Percentiles rank a stretch among this genome's conserved stretches.
Conservation (phyloP, 257 asterid genomes). For the Scutellaria minor region DNA sequence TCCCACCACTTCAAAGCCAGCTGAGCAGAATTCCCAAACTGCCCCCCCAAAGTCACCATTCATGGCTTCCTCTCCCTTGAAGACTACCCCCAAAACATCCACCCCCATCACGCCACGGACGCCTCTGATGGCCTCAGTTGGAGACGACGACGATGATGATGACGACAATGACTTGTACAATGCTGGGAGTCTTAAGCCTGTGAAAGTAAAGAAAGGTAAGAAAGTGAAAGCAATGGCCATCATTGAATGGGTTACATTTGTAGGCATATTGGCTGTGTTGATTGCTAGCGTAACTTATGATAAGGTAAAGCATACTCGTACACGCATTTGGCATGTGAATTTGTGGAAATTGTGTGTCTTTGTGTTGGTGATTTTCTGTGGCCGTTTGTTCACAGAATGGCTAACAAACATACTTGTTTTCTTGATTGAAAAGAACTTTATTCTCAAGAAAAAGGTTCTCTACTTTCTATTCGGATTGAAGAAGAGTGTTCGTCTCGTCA, state of each 20-base stretch:
- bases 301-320: constrained; percentile 10
- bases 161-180: constrained; percentile 59
- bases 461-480: constrained; percentile 65
- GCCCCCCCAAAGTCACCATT: constrained; percentile 40
- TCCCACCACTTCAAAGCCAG: constrained; percentile 37
- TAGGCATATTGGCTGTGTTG: constrained; percentile 43
- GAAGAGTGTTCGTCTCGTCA: constrained; percentile 57
- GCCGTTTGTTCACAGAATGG: constrained; percentile 71
- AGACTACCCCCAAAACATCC: constrained; percentile 41
- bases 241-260: constrained; percentile 55
- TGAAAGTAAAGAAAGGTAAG: constrained; percentile 42
- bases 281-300: constrained; percentile 46
- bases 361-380: constrained; percentile 62
- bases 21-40: constrained; percentile 35
- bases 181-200: constrained; percentile 38
- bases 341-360: constrained; percentile 77
- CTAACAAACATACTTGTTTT: constrained; percentile 51
- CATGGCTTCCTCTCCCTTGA: constrained; percentile 38
- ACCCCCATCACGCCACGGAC: constrained; percentile 67
- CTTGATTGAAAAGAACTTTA: constrained; percentile 59
- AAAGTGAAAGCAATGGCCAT: constrained; percentile 44
- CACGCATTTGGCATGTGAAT: constrained; percentile 42
- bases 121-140: constrained; percentile 57
- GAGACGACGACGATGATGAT: constrained; percentile 43
- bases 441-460: constrained; percentile 67